phyloP scores from a whole-genome alignment of 2,329 filamentous ascomycete genomes.

The Alternaria consortialis region DNA sequence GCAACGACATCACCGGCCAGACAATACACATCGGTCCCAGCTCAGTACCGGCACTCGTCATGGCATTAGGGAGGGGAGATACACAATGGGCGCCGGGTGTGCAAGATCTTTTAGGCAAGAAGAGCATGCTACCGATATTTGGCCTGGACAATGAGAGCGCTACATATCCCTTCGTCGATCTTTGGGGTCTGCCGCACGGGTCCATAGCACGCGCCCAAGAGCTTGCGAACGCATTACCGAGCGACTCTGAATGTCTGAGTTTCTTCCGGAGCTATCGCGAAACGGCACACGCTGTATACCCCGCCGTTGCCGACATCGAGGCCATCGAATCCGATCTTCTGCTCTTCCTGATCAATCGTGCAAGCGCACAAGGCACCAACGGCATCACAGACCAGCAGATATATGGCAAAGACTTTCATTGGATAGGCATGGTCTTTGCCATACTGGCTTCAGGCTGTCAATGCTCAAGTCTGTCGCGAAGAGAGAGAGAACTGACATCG shows the following conservation, averaged over 20 bases:
- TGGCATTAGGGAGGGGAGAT: slow-evolving; percentile 57
- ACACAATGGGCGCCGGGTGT: slow-evolving; percentile 60
- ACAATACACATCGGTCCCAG: slow-evolving; percentile 69
- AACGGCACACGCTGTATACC: slow-evolving; percentile 67
- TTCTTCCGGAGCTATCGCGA: slow-evolving; percentile 67
- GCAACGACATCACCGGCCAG: slow-evolving; percentile 67
- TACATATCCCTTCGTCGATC: slow-evolving; percentile 71
- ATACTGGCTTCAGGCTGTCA: slow-evolving; percentile 70
- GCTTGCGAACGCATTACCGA: slow-evolving; percentile 66
- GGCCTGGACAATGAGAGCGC: slow-evolving; percentile 71
- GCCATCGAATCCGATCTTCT: slow-evolving; percentile 64
- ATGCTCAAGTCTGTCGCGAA: slow-evolving; percentile 65
- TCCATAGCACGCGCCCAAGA: slow-evolving; percentile 66
- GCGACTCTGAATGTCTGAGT: slow-evolving; percentile 65
- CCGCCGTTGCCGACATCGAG: slow-evolving; percentile 65
- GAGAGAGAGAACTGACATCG: slow-evolving; percentile 69
- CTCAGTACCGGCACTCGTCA: slow-evolving; percentile 69
- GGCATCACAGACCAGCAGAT: slow-evolving; percentile 63
- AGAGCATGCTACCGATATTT: slow-evolving; percentile 69
- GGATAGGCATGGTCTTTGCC: slow-evolving; percentile 68
- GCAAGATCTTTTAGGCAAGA: slow-evolving; percentile 65
- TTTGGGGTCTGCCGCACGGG: slow-evolving; percentile 68
- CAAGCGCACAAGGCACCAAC: slow-evolving; percentile 53
- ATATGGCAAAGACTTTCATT: slow-evolving; percentile 66
- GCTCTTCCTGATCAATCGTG: slow-evolving; percentile 62